Percentiles rank a stretch among this genome's conserved stretches.
Evolutionary conservation across 805 yeast genomes (phyloP).

Genomic region (Kockiozyma suomiensis): DNA sequence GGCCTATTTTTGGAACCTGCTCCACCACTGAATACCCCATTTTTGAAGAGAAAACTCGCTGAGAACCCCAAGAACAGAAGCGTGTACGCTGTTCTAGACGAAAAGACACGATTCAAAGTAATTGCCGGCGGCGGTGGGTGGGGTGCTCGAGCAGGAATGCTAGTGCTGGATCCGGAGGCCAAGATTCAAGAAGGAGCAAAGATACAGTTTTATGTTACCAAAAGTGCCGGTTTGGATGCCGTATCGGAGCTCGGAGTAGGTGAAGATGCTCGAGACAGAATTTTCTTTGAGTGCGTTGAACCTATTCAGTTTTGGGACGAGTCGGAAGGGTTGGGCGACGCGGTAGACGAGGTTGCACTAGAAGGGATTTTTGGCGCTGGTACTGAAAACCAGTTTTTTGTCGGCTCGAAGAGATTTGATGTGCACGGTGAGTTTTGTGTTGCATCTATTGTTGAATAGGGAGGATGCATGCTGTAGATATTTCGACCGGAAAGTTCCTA

Average conservation of each 20-base stretch:
- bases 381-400: conserved; percentile 25
- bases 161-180: conserved; percentile 67
- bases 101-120: conserved; percentile 50
- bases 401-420: conserved; percentile 22
- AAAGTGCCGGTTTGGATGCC: not conserved
- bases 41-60: not conserved
- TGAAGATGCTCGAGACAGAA: conserved; percentile 1
- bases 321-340: not conserved
- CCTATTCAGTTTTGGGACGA: conserved; percentile 27
- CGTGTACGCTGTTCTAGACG: conserved; percentile 32
- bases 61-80: conserved; percentile 20
- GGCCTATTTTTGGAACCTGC: conserved; percentile 26
- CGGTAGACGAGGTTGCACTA: conserved; percentile 16
- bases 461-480: not conserved
- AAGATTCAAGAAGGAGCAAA: conserved; percentile 49
- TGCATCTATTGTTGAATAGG: conserved; percentile 17
- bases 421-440: conserved; percentile 32
- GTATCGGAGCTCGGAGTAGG: conserved; percentile 7
- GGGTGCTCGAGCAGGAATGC: conserved; percentile 67
- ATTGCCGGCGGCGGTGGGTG: conserved; percentile 78
- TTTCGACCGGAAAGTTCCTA: no score
- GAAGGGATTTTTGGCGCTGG: conserved; percentile 33
- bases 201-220: conserved; percentile 45
- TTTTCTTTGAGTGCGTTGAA: conserved; percentile 31
- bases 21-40: conserved; percentile 20